Base-by-base conservation (phyloP, 768 basidiomycete species). In the Amanita fuliginea region DNA sequence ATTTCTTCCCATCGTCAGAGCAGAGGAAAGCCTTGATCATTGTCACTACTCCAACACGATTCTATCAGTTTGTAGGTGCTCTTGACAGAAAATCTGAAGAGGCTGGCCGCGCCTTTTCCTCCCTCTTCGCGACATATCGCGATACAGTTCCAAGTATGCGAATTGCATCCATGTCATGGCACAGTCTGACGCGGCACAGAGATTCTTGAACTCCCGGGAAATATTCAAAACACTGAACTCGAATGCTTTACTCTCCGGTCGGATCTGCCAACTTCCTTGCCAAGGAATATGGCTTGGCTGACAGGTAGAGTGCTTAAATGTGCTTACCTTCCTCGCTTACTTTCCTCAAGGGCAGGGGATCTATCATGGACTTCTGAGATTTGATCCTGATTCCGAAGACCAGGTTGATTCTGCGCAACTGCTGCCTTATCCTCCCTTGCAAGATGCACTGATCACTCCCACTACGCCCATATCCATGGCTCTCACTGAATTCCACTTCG, bases 401-500 rank as follows among this genome's bases (percentile, higher is more conserved):
- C 72, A 83, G 60, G 80, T 92, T 55, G 84, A 91, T 63, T 73
- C 78, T 32, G 77, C 87, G 22, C 79, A 87, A 57, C 74, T 94
- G 13, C 69, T 92, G 7, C 88, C 87, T 3, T 94, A 90, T 59
- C 87, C 87, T 14, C 45, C 68, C 26, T 54, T 69, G 30, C 62
- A 65, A 6, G 58, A 65, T 26, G 44, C 62, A 5, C 58, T 55
- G 19, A 51, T 49, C 30, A 64, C 64, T 13, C 60, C 67, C 4
- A 73, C 78, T 46, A 59, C 75, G 13, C 94, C 95, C 0, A 54
- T 80, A 4, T 88, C 91, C 3, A 78, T 95, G 59, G 75, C 81
- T 8, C 67, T 96, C 48, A 95, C 94, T 0, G 88, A 95, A 59
- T 96, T 88, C 60, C 96, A 99, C 61, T 90, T 93, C 59, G 66